phyloP scores from a whole-genome alignment of 148 eudicot species.

The Fagopyrum homotropicum region DNA sequence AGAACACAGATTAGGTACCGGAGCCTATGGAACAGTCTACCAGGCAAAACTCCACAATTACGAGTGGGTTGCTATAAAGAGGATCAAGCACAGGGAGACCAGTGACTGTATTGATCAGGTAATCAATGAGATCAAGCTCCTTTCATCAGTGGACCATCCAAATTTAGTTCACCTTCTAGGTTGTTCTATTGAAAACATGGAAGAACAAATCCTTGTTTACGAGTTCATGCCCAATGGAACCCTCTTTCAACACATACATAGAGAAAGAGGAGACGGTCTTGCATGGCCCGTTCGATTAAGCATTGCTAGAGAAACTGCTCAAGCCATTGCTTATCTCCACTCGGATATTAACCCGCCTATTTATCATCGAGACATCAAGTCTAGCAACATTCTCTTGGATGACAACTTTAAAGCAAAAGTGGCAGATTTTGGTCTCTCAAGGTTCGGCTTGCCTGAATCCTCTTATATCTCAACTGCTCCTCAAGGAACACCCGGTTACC shows the following conservation, averaged over 20 bases:
- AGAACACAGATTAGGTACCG: slow-evolving; percentile 44
- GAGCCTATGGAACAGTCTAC: slow-evolving; percentile 66
- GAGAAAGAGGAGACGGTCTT: slow-evolving; percentile 31
- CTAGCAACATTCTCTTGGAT: slow-evolving; percentile 68
- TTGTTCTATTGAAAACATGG: slow-evolving; percentile 39
- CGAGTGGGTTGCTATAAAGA: slow-evolving; percentile 46
- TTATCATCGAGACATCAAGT: slow-evolving; percentile 68
- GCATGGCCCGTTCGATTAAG: slow-evolving; percentile 46
- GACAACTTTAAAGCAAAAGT: slow-evolving; percentile 50
- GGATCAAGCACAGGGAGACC: slow-evolving; percentile 34
- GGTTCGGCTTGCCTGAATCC: slow-evolving; percentile 48
- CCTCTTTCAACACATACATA: slow-evolving; percentile 43
- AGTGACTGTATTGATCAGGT: slow-evolving; percentile 44
- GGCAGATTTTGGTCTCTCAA: slow-evolving; percentile 72
- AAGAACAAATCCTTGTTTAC: slow-evolving; percentile 52
- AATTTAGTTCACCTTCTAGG: slow-evolving; percentile 59
- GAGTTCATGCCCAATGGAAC: slow-evolving; percentile 73
- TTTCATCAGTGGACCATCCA: slow-evolving; percentile 57
- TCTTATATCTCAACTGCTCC: slow-evolving; percentile 73
- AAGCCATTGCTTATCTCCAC: slow-evolving; percentile 65
- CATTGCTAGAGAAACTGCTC: slow-evolving; percentile 54
- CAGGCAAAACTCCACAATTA: slow-evolving; percentile 40
- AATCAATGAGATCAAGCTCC: slow-evolving; percentile 59
- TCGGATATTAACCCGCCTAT: slow-evolving; percentile 55
- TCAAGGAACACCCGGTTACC: slow-evolving; percentile 72